Conservation (phyloP, 208 protist genomes). For the Wallacemonas collosoma region DNA sequence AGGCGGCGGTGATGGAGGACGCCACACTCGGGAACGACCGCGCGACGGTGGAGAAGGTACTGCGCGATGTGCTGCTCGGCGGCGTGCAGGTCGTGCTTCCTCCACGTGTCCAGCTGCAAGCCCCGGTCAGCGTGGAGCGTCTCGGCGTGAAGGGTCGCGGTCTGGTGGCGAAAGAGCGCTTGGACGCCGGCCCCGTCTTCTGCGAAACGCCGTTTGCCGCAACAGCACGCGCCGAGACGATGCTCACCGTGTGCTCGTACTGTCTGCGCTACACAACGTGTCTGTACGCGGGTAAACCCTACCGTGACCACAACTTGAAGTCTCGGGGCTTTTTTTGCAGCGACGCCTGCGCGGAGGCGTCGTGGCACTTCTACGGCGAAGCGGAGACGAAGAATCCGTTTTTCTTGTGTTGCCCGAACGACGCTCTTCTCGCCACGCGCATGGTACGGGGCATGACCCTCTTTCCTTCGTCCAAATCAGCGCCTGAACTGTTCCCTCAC, state of each 20-base stretch:
- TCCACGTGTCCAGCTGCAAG: slow-evolving; percentile 30
- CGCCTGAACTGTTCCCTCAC: background rate
- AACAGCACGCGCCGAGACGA: slow-evolving; percentile 61
- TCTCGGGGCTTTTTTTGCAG: slow-evolving; percentile 89
- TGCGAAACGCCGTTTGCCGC: slow-evolving; percentile 69
- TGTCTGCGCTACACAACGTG: slow-evolving; percentile 73
- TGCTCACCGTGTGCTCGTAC: slow-evolving; percentile 77
- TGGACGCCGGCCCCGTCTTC: slow-evolving; percentile 57
- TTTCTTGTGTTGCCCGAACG: slow-evolving; percentile 82
- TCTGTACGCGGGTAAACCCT: slow-evolving; percentile 70
- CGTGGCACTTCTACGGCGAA: slow-evolving; percentile 77
- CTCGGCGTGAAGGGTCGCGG: slow-evolving; percentile 40
- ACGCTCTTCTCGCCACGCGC: slow-evolving; percentile 76
- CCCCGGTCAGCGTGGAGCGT: slow-evolving; percentile 26
- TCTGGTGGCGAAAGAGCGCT: slow-evolving; percentile 34
- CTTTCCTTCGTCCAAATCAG: slow-evolving; percentile 31
- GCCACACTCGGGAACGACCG: slow-evolving; percentile 40
- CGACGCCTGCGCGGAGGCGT: slow-evolving; percentile 47
- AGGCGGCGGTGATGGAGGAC: slow-evolving; percentile 38
- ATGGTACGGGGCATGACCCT: slow-evolving; percentile 41
- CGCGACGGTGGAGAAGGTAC: slow-evolving; percentile 40
- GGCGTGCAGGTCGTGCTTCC: slow-evolving; percentile 30
- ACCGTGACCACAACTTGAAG: slow-evolving; percentile 47
- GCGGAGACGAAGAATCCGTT: slow-evolving; percentile 71
- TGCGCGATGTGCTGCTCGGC: slow-evolving; percentile 22